Evolutionary conservation across 306 rosid genomes (phyloP).

Genomic region (Senna siamea): DNA sequence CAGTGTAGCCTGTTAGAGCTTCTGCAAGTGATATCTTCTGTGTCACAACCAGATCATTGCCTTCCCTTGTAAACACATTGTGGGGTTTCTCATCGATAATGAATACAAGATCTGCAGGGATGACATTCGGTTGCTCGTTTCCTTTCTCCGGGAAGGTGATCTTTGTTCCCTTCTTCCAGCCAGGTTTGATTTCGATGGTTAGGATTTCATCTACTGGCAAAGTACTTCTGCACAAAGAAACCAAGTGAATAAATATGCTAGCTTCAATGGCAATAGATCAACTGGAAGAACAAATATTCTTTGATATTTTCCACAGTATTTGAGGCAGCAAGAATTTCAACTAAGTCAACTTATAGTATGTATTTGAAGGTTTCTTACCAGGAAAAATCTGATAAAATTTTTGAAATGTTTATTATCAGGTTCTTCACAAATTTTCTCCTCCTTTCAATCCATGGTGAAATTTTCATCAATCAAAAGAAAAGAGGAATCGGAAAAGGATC

Average conservation of each 20-base stretch:
- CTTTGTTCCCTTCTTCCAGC: conserved; percentile 97
- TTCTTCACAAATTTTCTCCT: no score
- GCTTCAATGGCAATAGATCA: not conserved
- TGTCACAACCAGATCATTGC: conserved; percentile 73
- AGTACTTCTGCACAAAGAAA: conserved; percentile 54
- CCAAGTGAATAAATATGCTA: not conserved
- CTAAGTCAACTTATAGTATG: not conserved
- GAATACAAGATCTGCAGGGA: conserved; percentile 81
- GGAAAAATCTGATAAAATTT: no score
- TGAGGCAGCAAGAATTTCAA: not conserved
- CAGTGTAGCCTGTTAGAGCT: conserved; percentile 62
- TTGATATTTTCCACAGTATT: not conserved
- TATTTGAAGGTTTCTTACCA: not conserved
- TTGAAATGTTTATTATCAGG: no score
- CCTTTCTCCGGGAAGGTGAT: conserved; percentile 91
- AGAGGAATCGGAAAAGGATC: no score
- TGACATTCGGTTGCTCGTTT: conserved; percentile 67
- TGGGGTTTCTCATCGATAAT: conserved; percentile 88
- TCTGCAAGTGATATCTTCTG: conserved; percentile 62
- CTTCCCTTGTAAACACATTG: conserved; percentile 75
- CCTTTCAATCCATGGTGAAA: conserved; percentile 7
- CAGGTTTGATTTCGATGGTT: conserved; percentile 84
- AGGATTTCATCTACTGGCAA: conserved; percentile 80
- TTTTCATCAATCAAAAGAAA: not conserved
- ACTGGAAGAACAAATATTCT: conserved; percentile 11